Evolutionary conservation across 2,329 filamentous ascomycete species (phyloP).

Genomic region (Sporothrix luriei): DNA sequence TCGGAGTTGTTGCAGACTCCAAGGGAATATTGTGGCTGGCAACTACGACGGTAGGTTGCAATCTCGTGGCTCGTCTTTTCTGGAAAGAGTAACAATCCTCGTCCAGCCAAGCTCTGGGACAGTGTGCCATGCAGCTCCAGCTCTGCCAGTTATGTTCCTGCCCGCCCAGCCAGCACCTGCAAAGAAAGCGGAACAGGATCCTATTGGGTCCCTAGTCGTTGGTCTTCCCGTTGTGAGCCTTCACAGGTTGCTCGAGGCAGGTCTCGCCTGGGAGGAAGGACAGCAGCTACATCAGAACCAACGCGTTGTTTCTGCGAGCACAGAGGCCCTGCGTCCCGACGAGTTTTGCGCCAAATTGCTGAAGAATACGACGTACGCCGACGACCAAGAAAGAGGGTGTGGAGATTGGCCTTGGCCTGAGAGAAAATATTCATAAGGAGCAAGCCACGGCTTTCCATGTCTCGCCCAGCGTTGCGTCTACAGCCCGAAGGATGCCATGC

Average conservation of each 20-base stretch:
- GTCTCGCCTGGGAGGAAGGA: conserved; percentile 2
- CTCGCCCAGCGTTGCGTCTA: background rate
- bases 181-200: conserved; percentile 5
- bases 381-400: background rate
- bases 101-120: conserved; percentile 4
- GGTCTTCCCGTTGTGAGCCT: background rate
- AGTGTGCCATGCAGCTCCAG: conserved; percentile 2
- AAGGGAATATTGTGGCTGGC: background rate
- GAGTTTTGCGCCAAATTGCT: conserved; percentile 12
- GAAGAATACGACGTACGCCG: background rate
- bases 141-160: background rate
- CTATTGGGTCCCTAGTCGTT: background rate
- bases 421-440: too few relatives aligned
- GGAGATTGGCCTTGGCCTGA: background rate
- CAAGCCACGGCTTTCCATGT: background rate
- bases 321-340: background rate
- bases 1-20: background rate
- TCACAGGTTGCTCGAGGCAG: background rate
- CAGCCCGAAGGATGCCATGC: background rate
- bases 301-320: background rate
- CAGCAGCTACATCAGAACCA: background rate
- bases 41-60: background rate
- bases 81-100: background rate
- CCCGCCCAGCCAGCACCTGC: background rate
- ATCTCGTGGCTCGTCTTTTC: background rate